These are phyloP conservation scores for Oehlia diaphana DNA, from an alignment of 192 early-diverging fungal genomes.

Conservation along the genomic window DNA sequence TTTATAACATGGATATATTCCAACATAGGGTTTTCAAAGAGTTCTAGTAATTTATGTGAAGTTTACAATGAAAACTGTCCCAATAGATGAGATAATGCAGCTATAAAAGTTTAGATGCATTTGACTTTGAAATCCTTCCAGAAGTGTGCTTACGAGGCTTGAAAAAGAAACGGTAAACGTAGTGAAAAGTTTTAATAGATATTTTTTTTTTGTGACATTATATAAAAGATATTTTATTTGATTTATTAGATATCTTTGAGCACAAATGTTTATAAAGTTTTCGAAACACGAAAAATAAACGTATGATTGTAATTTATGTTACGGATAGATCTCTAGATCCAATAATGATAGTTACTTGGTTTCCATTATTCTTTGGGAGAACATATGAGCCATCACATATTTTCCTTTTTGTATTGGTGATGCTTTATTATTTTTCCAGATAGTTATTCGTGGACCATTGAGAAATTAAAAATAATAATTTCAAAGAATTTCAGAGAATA, in stretches of 20 bases:
- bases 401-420: too few relatives aligned
- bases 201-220: too few relatives aligned
- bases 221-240: neutral
- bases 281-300: too few relatives aligned
- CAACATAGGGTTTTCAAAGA: slow-evolving; percentile 26
- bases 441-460: slow-evolving; percentile 25
- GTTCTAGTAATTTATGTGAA: slow-evolving; percentile 34
- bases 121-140: slow-evolving; percentile 58
- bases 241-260: slow-evolving; percentile 58
- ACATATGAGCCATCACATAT: too few relatives aligned
- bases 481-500: slow-evolving; percentile 34
- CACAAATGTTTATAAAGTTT: slow-evolving; percentile 53
- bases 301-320: too few relatives aligned
- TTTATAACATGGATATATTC: slow-evolving; percentile 53
- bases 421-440: neutral
- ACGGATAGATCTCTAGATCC: too few relatives aligned
- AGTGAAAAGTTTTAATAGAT: neutral
- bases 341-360: too few relatives aligned
- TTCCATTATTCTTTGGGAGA: too few relatives aligned
- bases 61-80: slow-evolving; percentile 37
- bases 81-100: slow-evolving; percentile 19
- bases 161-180: slow-evolving; percentile 44
- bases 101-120: slow-evolving; percentile 40
- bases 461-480: slow-evolving; percentile 48
- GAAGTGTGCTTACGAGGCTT: slow-evolving; percentile 51